phyloP scores from a whole-genome alignment of 2,329 filamentous ascomycete genomes.

The Diaporthe helianthi region DNA sequence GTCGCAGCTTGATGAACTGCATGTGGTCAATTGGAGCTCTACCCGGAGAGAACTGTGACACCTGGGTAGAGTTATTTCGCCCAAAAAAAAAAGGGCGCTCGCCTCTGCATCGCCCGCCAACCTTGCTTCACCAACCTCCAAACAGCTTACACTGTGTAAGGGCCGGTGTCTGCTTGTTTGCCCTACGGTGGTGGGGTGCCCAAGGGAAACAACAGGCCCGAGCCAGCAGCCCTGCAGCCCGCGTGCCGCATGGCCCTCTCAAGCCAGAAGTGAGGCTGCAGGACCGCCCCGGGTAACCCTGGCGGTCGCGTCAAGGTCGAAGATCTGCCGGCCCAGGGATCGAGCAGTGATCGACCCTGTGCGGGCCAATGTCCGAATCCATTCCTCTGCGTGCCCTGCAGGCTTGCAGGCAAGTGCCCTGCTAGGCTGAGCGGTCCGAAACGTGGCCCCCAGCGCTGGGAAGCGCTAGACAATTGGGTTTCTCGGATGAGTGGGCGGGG shows the following conservation, averaged over 20 bases:
- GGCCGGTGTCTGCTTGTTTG: no score
- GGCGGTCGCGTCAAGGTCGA: constrained; percentile 12
- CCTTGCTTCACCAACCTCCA: constrained; percentile 9
- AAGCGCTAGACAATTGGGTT: constrained; percentile 19
- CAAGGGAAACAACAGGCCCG: not conserved
- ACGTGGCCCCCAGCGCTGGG: constrained; percentile 23
- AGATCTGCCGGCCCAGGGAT: constrained; percentile 20
- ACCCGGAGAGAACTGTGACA: constrained; percentile 16
- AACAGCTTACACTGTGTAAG: not conserved
- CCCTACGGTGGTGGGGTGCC: constrained; percentile 5
- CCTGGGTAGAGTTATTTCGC: constrained; percentile 21
- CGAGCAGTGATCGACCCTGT: constrained; percentile 24
- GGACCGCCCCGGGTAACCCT: not conserved
- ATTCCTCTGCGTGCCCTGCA: constrained; percentile 9
- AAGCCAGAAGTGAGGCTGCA: constrained; percentile 23
- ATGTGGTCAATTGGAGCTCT: constrained; percentile 23
- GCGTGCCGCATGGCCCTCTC: not conserved
- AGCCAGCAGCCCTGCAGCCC: constrained; percentile 19
- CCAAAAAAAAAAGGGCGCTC: not conserved
- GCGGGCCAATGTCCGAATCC: constrained; percentile 12
- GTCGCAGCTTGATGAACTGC: constrained; percentile 20
- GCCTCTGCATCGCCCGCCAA: constrained; percentile 4
- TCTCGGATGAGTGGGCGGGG: constrained; percentile 6
- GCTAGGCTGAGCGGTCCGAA: constrained; percentile 25
- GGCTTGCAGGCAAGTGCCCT: constrained; percentile 16